phyloP scores from a whole-genome alignment of 2,329 filamentous ascomycete species.

The Alternaria rosae region DNA sequence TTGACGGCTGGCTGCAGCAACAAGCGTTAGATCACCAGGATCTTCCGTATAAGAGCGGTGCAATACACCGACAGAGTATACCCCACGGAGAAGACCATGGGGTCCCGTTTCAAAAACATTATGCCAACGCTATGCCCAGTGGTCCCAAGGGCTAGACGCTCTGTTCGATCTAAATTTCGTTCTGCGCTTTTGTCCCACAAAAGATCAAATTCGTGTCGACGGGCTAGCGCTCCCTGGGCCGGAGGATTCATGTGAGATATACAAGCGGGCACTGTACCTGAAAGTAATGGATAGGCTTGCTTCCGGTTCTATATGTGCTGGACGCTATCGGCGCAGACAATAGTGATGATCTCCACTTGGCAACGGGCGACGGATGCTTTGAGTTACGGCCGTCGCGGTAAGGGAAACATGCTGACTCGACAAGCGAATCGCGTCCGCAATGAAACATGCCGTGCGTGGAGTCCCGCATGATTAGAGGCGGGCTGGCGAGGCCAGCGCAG shows the following conservation, averaged over 20 bases:
- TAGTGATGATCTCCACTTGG: constrained; percentile 37
- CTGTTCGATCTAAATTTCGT: neutral
- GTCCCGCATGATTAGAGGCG: constrained; percentile 12
- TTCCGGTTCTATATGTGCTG: constrained; percentile 17
- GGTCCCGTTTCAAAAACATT: constrained; percentile 24
- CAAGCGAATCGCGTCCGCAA: constrained; percentile 17
- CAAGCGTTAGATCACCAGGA: neutral
- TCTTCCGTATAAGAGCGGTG: neutral
- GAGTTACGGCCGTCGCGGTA: constrained; percentile 23
- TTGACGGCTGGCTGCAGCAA: constrained; percentile 16
- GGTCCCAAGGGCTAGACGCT: constrained; percentile 9
- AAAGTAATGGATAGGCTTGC: constrained; percentile 23
- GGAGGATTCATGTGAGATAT: constrained; percentile 3
- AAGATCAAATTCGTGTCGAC: neutral
- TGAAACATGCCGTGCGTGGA: constrained; percentile 30
- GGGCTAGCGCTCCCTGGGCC: constrained; percentile 2
- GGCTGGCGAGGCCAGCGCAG: constrained; percentile 11
- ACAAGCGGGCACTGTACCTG: constrained; percentile 25
- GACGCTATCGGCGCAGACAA: constrained; percentile 34
- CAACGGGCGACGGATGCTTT: constrained; percentile 29
- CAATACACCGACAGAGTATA: constrained; percentile 3
- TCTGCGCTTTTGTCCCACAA: neutral
- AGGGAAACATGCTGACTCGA: constrained; percentile 23
- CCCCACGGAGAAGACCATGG: constrained; percentile 23
- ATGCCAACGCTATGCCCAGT: constrained; percentile 22